Percentiles rank a stretch among this genome's conserved stretches.
Conservation (phyloP, 176 grass and related monocot species). For the Oryza punctata region DNA sequence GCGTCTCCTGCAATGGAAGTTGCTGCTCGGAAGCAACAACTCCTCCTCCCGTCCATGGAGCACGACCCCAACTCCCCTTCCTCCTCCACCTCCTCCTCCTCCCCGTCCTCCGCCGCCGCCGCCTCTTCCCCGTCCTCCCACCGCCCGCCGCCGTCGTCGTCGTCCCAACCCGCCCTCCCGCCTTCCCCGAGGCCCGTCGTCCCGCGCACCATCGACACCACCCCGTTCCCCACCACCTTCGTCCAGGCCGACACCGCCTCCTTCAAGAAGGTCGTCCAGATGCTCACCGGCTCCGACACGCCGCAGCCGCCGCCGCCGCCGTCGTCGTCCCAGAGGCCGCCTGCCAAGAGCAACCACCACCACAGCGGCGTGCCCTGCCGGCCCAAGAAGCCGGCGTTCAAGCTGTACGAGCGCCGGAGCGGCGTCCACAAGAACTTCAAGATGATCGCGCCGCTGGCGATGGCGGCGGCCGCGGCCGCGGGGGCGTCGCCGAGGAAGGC, state of each 20-base stretch:
- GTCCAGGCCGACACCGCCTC: slow-evolving; percentile 74
- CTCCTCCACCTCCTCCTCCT: slow-evolving; percentile 31
- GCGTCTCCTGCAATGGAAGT: slow-evolving; percentile 44
- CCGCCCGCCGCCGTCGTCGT: not conserved
- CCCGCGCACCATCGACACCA: slow-evolving; percentile 68
- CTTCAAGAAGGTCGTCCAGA: slow-evolving; percentile 91
- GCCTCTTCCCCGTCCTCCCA: not conserved
- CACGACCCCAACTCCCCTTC: slow-evolving; percentile 29
- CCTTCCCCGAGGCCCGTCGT: slow-evolving; percentile 44
- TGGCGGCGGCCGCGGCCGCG: slow-evolving; percentile 42
- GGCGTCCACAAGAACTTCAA: slow-evolving; percentile 60
- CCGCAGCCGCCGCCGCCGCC: slow-evolving; percentile 1
- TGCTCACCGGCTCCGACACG: slow-evolving; percentile 66
- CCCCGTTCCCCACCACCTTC: slow-evolving; percentile 82
- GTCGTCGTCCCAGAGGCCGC: slow-evolving; percentile 30
- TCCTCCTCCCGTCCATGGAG: slow-evolving; percentile 43
- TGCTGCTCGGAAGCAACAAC: slow-evolving; percentile 44
- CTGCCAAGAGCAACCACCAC: slow-evolving; percentile 27
- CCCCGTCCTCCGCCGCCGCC: slow-evolving; percentile 26
- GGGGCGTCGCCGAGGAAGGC: slow-evolving; percentile 46
- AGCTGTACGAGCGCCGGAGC: slow-evolving; percentile 79
- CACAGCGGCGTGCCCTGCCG: slow-evolving; percentile 32
- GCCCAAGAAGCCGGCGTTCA: slow-evolving; percentile 66
- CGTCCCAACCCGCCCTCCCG: not conserved
- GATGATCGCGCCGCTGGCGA: slow-evolving; percentile 74